Conservation (phyloP, 257 asterid genomes). For the Handroanthus guayacan region DNA sequence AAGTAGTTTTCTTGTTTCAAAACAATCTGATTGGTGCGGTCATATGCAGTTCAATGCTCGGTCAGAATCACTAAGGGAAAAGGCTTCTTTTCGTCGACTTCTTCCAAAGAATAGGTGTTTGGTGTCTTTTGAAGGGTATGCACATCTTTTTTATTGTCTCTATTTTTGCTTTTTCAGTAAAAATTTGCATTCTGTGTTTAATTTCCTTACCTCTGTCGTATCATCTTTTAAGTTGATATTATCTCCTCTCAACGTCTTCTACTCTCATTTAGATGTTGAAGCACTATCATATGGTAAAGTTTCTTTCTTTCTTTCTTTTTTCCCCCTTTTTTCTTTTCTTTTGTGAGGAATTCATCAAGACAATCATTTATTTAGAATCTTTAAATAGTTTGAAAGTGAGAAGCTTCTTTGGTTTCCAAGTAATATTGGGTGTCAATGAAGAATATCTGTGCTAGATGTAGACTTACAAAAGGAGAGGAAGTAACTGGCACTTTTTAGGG, state of each 20-base stretch:
- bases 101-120: conserved; percentile 81
- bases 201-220: not conserved
- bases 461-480: not conserved
- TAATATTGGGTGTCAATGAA: not conserved
- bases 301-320: too few species aligned
- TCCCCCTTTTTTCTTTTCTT: not conserved
- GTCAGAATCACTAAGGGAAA: conserved; percentile 78
- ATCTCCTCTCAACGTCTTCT: not conserved
- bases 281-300: not conserved
- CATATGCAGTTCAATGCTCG: conserved; percentile 87
- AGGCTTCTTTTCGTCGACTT: conserved; percentile 91
- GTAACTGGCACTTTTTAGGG: not conserved
- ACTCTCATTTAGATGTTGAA: not conserved
- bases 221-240: conserved; percentile 3
- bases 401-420: not conserved
- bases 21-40: conserved; percentile 34
- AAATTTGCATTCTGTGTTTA: not conserved
- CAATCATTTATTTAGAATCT: not conserved
- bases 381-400: not conserved
- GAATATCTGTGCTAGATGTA: not conserved
- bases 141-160: not conserved
- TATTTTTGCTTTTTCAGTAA: not conserved
- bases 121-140: conserved; percentile 90
- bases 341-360: not conserved
- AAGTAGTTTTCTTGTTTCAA: conserved; percentile 12